Percentiles rank a stretch among this genome's conserved stretches.
Evolutionary conservation across 805 yeast genomes (phyloP).

Genomic region (Teunomyces pallodes): DNA sequence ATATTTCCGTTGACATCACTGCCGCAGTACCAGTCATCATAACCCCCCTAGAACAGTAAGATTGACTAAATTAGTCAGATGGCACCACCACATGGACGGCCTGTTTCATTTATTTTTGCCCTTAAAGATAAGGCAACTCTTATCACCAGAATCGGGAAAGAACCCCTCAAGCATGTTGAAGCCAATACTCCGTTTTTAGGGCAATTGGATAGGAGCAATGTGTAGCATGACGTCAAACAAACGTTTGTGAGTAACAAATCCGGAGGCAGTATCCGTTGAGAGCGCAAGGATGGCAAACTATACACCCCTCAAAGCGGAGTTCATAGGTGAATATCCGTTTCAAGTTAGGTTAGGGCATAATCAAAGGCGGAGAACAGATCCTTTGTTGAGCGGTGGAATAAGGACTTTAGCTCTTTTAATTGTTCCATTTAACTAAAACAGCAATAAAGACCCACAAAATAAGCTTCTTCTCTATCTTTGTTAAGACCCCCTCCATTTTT

Average conservation of each 20-base stretch:
- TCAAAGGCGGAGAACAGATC: constrained; percentile 1
- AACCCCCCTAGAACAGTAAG: too few relatives aligned
- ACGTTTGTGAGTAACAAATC: background rate
- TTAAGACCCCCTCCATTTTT: background rate
- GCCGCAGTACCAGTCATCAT: too few relatives aligned
- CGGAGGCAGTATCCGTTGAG: background rate
- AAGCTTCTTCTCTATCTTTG: background rate
- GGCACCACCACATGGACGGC: too few relatives aligned
- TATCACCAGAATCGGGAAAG: too few relatives aligned
- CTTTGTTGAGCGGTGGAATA: background rate
- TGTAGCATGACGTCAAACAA: background rate
- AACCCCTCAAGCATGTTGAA: too few relatives aligned
- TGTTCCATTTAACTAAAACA: background rate
- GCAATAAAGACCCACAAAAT: background rate
- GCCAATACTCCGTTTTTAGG: too few relatives aligned
- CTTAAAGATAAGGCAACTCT: too few relatives aligned
- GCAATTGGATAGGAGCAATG: too few relatives aligned
- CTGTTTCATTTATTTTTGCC: too few relatives aligned
- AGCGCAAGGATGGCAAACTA: background rate
- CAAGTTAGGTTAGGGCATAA: background rate
- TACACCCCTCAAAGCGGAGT: background rate
- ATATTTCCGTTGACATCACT: too few relatives aligned
- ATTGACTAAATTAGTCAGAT: too few relatives aligned
- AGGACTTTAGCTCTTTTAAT: background rate
- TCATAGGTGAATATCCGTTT: background rate